Evolutionary conservation across 331 rosid species (phyloP), one percentile per base, ranked within the genome.

Genomic region (Prunus yedoensis): DNA sequence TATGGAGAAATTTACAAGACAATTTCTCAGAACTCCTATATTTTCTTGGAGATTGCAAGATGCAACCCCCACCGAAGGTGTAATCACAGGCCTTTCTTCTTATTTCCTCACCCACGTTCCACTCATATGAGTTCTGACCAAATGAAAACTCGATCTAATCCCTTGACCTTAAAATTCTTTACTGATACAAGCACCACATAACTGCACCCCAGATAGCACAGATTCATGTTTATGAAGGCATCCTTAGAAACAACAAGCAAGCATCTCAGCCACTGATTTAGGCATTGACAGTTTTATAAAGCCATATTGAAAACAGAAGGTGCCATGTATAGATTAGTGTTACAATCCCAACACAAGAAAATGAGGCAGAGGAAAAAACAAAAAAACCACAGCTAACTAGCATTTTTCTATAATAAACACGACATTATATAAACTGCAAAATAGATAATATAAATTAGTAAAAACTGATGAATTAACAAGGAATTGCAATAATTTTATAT

Each of bases 361-460:
- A 38, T 38, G 43, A 38, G 43, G 52, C n/a, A 66, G 70, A 2
- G 57, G 9, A 1, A 52, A 52, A 15, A 16, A 52, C 7, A 16
- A 0, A 38, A 0, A 38, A 0, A 0, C 43, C 9, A 38, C 0
- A 32, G 43, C 0, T 0, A 38, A 38, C 43, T 38, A 38, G 43
- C 9, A 38, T 38, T 38, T 38, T 38, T 38, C 43, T 38, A 38
- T 54, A 54, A 54, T 54, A 54, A 54, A 60, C 11, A 8, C 9
- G 11, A 17, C 9, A 60, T 0, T 60, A 27, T 60, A 3, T 28
- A 28, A 28, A 28, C 30, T 60, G 41, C 38, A 14, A 6, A 60
- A 0, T 5, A 5, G n/a, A 60, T 4, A 27, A 27, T 28, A 16
- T 28, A n/a, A 66, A 16, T 28, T 57, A 68, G 25, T 25, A 27